Evolutionary conservation across 306 rosid species (phyloP).

Genomic region (Pterocarpus santalinus): DNA sequence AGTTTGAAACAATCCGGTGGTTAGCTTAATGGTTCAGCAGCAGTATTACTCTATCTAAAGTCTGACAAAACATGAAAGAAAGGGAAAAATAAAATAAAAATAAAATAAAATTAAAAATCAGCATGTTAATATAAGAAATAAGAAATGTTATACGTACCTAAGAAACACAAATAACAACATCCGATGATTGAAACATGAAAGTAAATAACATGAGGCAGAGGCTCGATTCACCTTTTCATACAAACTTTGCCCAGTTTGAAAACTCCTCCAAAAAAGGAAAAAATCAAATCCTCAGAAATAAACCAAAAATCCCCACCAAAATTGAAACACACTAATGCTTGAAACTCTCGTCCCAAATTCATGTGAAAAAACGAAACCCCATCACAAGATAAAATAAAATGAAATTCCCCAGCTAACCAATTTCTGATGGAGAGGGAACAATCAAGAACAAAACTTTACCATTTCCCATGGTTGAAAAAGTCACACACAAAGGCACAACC

Average conservation of each 20-base stretch:
- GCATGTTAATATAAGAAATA: neutral
- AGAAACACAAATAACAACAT: neutral
- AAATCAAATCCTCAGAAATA: constrained; percentile 5
- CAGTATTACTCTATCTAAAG: constrained; percentile 3
- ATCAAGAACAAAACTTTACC: constrained; percentile 29
- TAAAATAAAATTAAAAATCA: neutral
- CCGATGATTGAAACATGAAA: constrained; percentile 11
- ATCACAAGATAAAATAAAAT: neutral
- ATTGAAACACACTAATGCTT: constrained; percentile 14
- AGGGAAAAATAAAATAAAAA: neutral
- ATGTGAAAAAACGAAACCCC: constrained; percentile 23
- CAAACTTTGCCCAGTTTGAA: neutral
- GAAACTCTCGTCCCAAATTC: constrained; percentile 28
- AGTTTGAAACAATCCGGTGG: constrained; percentile 7
- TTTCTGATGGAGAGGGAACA: neutral
- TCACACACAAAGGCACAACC: neutral
- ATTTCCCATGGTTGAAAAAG: constrained; percentile 10
- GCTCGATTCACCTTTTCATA: neutral
- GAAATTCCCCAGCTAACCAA: constrained; percentile 15
- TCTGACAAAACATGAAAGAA: neutral
- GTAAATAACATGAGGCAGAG: neutral
- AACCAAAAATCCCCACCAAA: neutral
- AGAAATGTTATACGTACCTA: neutral
- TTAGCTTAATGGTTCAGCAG: constrained; percentile 29
- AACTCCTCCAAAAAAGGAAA: neutral